Evolutionary conservation across 2,329 filamentous ascomycete genomes (phyloP).

Genomic region (Sphaerulina musiva): DNA sequence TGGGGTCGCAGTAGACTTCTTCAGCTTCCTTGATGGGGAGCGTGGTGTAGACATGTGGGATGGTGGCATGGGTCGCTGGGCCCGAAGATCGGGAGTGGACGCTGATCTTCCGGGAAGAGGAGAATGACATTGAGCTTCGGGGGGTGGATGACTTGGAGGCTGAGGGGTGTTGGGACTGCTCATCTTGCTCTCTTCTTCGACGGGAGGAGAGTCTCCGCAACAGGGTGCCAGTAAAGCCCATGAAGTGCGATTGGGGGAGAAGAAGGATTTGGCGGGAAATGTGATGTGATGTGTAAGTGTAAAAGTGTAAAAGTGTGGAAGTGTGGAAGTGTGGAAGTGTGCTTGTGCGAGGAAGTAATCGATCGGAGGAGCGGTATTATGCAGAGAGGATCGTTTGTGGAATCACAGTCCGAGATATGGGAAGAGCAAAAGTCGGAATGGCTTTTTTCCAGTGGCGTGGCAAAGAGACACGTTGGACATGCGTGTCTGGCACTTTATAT

Average conservation of each 20-base stretch:
- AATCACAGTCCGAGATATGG: not conserved
- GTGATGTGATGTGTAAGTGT: not conserved
- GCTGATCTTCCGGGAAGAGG: constrained; percentile 12
- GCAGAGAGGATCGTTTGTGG: not conserved
- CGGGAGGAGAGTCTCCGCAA: constrained; percentile 9
- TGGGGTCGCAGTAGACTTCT: constrained; percentile 10
- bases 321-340: not conserved
- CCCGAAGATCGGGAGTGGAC: constrained; percentile 16
- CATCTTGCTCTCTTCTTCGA: constrained; percentile 6
- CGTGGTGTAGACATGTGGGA: constrained; percentile 9
- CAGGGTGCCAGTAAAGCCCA: constrained; percentile 9
- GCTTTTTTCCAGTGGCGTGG: not conserved
- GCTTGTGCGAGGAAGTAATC: not conserved
- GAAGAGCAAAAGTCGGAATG: constrained; percentile 6
- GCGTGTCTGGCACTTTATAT: constrained; percentile 9
- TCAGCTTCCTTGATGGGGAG: constrained; percentile 11
- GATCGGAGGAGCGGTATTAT: not conserved
- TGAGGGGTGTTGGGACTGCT: constrained; percentile 4
- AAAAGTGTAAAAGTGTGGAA: not conserved
- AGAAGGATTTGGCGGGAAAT: not conserved
- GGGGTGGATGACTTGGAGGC: constrained; percentile 6
- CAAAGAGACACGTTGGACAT: constrained; percentile 9
- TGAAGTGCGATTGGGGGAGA: constrained; percentile 3
- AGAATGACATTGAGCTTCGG: constrained; percentile 6
- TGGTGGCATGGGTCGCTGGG: constrained; percentile 8